phyloP scores from a whole-genome alignment of 306 rosid species.

The Corylus avellana region DNA sequence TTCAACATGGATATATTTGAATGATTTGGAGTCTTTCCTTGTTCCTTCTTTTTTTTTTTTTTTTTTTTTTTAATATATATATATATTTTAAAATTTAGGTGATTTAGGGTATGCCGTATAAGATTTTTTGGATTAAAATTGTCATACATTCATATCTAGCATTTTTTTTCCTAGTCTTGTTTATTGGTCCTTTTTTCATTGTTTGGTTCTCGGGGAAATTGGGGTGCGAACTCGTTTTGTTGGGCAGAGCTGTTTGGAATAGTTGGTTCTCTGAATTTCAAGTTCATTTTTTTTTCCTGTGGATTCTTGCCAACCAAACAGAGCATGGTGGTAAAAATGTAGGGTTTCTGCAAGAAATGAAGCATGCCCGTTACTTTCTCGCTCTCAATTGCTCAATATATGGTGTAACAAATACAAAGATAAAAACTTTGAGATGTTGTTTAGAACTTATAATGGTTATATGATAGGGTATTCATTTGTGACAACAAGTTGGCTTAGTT shows the following conservation, averaged over 20 bases:
- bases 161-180: not conserved
- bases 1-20: not conserved
- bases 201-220: not conserved
- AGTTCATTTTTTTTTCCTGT: not conserved
- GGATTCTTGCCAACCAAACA: not conserved
- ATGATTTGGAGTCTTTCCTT: not conserved
- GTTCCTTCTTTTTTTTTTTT: not conserved
- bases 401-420: not conserved
- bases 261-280: not conserved
- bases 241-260: not conserved
- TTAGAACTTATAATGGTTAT: not conserved
- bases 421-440: not conserved
- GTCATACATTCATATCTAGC: not conserved
- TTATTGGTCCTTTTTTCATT: not conserved
- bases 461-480: not conserved
- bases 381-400: not conserved
- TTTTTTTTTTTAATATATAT: too few species aligned
- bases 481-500: not conserved
- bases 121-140: not conserved
- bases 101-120: not conserved
- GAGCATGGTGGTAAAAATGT: not conserved
- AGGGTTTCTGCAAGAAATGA: not conserved
- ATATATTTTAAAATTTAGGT: not conserved
- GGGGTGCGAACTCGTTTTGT: not conserved
- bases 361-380: not conserved